Percentiles rank a stretch among this genome's conserved stretches.
Conservation (phyloP, 2,329 filamentous ascomycete genomes). For the Emmonsiellopsis sp. region DNA sequence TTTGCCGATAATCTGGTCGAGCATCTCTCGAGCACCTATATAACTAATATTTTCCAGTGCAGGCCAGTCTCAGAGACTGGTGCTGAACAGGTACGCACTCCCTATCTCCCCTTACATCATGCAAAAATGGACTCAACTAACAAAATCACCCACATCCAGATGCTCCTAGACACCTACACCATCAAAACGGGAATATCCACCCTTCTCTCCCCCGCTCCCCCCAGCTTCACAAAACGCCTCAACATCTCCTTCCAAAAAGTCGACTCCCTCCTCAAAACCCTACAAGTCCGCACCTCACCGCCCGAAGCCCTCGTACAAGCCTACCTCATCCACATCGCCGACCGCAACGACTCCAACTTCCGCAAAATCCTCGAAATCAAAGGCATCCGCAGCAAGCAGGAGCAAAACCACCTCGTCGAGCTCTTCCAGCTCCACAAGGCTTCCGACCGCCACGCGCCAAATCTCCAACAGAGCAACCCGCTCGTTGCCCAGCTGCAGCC, state of each 20-base stretch:
- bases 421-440: constrained; percentile 81
- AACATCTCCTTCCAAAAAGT: constrained; percentile 75
- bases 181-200: constrained; percentile 39
- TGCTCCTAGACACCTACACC: constrained; percentile 89
- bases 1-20: constrained; percentile 97
- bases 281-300: constrained; percentile 85
- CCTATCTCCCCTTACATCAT: neutral
- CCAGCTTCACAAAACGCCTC: constrained; percentile 74
- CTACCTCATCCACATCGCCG: constrained; percentile 92
- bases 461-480: constrained; percentile 60
- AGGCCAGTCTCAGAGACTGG: constrained; percentile 87
- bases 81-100: constrained; percentile 64
- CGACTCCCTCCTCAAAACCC: constrained; percentile 86
- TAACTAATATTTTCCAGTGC: constrained; percentile 77
- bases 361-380: constrained; percentile 93
- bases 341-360: constrained; percentile 91
- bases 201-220: constrained; percentile 49
- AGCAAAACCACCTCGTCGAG: constrained; percentile 75
- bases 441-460: constrained; percentile 51
- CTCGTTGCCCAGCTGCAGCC: constrained; percentile 56
- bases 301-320: constrained; percentile 93
- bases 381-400: constrained; percentile 68
- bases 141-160: constrained; percentile 40
- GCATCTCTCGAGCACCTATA: constrained; percentile 66
- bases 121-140: constrained; percentile 10